Base-by-base conservation (phyloP, 148 eudicot genomes). In the Rhododendron vialii region DNA sequence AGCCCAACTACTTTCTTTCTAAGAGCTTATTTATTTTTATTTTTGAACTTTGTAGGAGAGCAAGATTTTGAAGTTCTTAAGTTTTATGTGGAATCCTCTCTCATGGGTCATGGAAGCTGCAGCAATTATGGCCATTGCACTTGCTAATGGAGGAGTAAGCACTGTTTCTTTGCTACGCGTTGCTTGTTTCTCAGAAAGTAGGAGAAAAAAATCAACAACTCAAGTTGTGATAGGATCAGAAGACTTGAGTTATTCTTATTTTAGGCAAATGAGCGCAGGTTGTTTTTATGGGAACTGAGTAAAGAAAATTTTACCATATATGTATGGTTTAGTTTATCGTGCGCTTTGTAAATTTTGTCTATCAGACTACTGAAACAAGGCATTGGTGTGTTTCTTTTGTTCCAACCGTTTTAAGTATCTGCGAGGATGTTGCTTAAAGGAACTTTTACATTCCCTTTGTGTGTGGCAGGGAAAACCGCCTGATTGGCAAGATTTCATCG, bases 71-170 rank as follows among this genome's bases (percentile, higher is more conserved):
- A 92, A 89, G 88, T 92, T 90, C 79, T 80, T 92, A 10, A 91
- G 93, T 36, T 92, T 92, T 86, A 92, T 89, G 93, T 89, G 92
- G 92, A 92, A 92, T 83, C 93, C 93, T 84, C 90, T 92, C 45
- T 92, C 93, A 20, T 92, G 92, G 93, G 92, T 90, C 48, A 90
- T 90, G 93, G 93, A 92, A 87, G 93, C 93, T 81, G 93, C 93
- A 57, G 93, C 92, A 17, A 90, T 92, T 76, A 92, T 92, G 93
- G 93, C 92, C 36, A 90, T 92, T 57, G 93, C 90, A 6, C 91
- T 92, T 35, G 93, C 92, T 61, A 92, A 90, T 86, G 93, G 93
- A 86, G 93, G 93, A 85, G 93, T 90, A 88, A 89, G 89, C 24
- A 33, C 38, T 61, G 22, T 22, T 74, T 61, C 53, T 59, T 63